Evolutionary conservation across 1,139 yeast species (phyloP).

Genomic region (Taphrina pruni): DNA sequence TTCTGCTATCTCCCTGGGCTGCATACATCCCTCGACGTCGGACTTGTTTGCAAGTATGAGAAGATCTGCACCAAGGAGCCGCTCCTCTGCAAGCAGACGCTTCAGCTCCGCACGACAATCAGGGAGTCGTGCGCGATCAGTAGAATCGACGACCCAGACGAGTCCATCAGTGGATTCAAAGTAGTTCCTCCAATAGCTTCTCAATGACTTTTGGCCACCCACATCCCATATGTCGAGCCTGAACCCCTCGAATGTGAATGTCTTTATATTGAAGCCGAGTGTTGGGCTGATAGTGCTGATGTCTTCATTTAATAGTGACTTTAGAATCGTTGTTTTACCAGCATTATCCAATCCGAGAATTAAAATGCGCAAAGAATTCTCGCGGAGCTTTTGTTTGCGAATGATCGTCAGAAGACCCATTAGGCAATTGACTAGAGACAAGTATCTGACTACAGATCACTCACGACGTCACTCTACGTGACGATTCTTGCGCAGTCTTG

Average conservation of each 20-base stretch:
- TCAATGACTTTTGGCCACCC: conserved; percentile 80
- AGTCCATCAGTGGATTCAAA: conserved; percentile 83
- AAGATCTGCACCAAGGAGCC: conserved; percentile 68
- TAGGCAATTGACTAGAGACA: background rate
- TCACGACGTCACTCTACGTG: too few relatives aligned
- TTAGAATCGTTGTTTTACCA: conserved; percentile 83
- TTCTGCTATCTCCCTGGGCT: conserved; percentile 46
- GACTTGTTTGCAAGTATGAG: conserved; percentile 57
- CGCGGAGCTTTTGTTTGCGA: conserved; percentile 80
- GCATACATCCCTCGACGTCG: conserved; percentile 50
- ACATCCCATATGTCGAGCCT: conserved; percentile 70
- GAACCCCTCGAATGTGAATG: conserved; percentile 55
- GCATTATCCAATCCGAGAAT: conserved; percentile 86
- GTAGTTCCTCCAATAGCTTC: conserved; percentile 90
- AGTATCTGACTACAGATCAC: too few relatives aligned
- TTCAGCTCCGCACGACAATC: conserved; percentile 60
- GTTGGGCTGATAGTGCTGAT: conserved; percentile 57
- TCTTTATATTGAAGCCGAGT: conserved; percentile 55
- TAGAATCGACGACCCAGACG: conserved; percentile 90
- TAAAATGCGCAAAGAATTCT: conserved; percentile 73
- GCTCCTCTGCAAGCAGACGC: conserved; percentile 67
- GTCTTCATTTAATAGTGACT: conserved; percentile 56
- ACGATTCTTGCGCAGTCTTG: too few relatives aligned
- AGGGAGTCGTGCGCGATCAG: conserved; percentile 72
- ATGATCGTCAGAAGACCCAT: conserved; percentile 89